Base-by-base conservation (phyloP, 78 protist genomes). In the Polysphondylium violaceum region DNA sequence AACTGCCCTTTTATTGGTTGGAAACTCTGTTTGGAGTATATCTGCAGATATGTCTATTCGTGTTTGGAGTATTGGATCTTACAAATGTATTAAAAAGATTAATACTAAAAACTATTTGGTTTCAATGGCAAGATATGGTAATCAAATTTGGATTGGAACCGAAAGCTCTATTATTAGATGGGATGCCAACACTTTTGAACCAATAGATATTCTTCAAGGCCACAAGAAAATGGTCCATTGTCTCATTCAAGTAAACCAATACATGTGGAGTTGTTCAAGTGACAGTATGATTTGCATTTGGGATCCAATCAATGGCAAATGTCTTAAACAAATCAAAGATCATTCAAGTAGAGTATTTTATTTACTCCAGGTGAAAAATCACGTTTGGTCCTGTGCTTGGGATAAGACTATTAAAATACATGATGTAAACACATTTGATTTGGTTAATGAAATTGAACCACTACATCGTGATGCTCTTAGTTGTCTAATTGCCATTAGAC, bases 381-480 rank as follows among this genome's bases (percentile, higher is more conserved):
- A 81, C 58, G 90, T 81, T 21, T 81, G 90, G 90, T 69, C 78
- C 5, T 81, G 90, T 69, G 90, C 76, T n/a, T 81, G 90, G 90
- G 78, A 72, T 40, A 50, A 69, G 21, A 81, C 76, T 7, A 81
- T 81, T 0, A 81, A 68, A 17, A 81, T 81, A 4, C 78, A 69
- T 38, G 51, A 55, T 31, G 47, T 69, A 14, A 63, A 68, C 7
- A 40, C 76, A 36, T 31, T 69, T 17, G 76, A 50, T 31, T 38
- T 81, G 6, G 60, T 69, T 38, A 81, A 59, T 31, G 90, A 81
- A n/a, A 81, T 81, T 40, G 90, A 69, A 11, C 90, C 90, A 19
- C 60, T 81, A 25, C 90, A 81, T 58, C 38, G 78, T 5, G 90
- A 81, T 69, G 90, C 90, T 4, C 76, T 81, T 21, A 81, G 90